Percentiles rank a stretch among this genome's conserved stretches.
Evolutionary conservation across 495 filamentous ascomycete genomes (phyloP).

Genomic region (Penicillium chermesinum): DNA sequence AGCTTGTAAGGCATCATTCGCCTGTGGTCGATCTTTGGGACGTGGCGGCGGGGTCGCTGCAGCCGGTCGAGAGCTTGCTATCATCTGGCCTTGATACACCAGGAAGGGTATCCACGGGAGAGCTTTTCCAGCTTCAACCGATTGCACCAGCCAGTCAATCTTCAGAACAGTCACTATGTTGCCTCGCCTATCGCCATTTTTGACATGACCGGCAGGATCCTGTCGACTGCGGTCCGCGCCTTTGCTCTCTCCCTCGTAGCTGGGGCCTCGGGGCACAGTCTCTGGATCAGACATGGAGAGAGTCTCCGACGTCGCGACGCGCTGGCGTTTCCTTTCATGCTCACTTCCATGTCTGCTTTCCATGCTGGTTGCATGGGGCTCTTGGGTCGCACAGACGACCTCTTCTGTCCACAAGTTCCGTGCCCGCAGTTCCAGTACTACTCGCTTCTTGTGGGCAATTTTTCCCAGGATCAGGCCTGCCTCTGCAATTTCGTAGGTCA

Average conservation of each 20-base stretch:
- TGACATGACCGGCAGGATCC: not conserved
- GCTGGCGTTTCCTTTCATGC: constrained; percentile 19
- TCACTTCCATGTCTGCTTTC: not conserved
- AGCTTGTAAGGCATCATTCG: constrained; percentile 32
- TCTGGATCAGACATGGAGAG: constrained; percentile 4
- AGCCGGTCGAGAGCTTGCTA: not conserved
- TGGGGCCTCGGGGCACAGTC: constrained; percentile 26
- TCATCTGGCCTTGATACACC: constrained; percentile 55
- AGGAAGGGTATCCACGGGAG: constrained; percentile 58
- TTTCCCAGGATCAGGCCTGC: constrained; percentile 71
- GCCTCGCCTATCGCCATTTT: no score
- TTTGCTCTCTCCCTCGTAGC: constrained; percentile 30
- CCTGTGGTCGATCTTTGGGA: constrained; percentile 48
- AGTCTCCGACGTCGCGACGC: not conserved
- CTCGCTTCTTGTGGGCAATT: constrained; percentile 62
- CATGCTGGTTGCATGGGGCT: not conserved
- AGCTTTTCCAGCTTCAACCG: constrained; percentile 44
- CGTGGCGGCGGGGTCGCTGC: constrained; percentile 2
- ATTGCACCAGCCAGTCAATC: constrained; percentile 69
- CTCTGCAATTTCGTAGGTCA: constrained; percentile 70
- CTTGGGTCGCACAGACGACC: constrained; percentile 5
- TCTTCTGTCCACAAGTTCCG: constrained; percentile 59
- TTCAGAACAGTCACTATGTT: constrained; percentile 62
- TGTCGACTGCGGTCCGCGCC: constrained; percentile 1
- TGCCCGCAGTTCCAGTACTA: constrained; percentile 69